Conservation (phyloP, 1,284 basidiomycete genomes). For the Ganoderma meredithae region DNA sequence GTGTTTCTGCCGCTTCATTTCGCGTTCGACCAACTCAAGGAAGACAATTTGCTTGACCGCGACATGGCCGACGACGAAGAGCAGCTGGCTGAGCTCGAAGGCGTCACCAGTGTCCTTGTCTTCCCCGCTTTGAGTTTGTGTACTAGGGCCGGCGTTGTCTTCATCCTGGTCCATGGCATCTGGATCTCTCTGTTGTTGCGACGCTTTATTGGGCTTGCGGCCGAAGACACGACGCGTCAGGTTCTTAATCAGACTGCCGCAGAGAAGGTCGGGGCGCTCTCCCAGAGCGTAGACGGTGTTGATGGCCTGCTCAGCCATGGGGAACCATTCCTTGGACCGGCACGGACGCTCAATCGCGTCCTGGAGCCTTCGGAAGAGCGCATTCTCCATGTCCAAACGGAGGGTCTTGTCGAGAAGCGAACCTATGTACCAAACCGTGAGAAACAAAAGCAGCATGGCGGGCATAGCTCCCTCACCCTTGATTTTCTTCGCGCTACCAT, state of each 20-base stretch:
- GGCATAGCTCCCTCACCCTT: constrained; percentile 68
- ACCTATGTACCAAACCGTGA: constrained; percentile 51
- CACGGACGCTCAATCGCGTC: constrained; percentile 81
- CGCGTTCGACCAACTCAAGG: constrained; percentile 95
- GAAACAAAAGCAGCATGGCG: background rate
- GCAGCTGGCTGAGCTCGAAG: constrained; percentile 88
- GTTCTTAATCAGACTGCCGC: constrained; percentile 84
- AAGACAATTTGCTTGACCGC: constrained; percentile 98
- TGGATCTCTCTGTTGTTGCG: constrained; percentile 44
- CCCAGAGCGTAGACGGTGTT: constrained; percentile 96
- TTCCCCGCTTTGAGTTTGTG: constrained; percentile 32
- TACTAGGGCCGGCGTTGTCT: constrained; percentile 30
- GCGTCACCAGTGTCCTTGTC: constrained; percentile 75
- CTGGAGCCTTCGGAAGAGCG: constrained; percentile 86
- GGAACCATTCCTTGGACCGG: constrained; percentile 93
- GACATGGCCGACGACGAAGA: constrained; percentile 96
- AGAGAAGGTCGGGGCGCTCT: constrained; percentile 91
- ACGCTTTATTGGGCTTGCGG: constrained; percentile 13
- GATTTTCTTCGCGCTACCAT: constrained; percentile 96
- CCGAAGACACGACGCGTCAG: constrained; percentile 79
- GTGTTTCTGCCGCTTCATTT: constrained; percentile 96
- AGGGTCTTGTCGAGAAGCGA: constrained; percentile 90
- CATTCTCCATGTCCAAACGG: constrained; percentile 88
- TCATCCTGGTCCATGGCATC: constrained; percentile 64
- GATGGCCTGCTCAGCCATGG: constrained; percentile 95